phyloP scores from a whole-genome alignment of 208 protist species.

The Zelonia costaricensis region DNA sequence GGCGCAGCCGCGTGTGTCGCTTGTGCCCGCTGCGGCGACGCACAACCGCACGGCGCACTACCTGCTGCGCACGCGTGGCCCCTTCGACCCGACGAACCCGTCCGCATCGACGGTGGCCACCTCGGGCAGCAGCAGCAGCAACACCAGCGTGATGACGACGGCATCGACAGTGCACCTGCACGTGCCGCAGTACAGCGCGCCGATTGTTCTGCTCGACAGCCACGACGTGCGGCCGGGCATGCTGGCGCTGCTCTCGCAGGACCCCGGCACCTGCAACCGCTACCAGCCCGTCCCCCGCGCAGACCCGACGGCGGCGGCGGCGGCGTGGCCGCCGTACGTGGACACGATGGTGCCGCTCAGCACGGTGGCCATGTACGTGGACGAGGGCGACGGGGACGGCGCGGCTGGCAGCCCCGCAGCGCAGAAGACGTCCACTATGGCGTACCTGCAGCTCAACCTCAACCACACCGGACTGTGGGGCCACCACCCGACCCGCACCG shows the following conservation, averaged over 20 bases:
- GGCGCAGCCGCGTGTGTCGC: constrained; percentile 5
- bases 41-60: constrained; percentile 31
- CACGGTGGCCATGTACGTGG: constrained; percentile 25
- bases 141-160: background rate
- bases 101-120: background rate
- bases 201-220: constrained; percentile 57
- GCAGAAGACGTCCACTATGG: constrained; percentile 15
- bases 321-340: constrained; percentile 24
- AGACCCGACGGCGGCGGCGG: constrained; percentile 15
- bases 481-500: constrained; percentile 24
- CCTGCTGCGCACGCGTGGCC: constrained; percentile 8
- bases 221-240: constrained; percentile 51
- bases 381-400: background rate
- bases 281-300: constrained; percentile 25
- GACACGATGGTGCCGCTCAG: constrained; percentile 73
- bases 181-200: constrained; percentile 62
- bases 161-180: constrained; percentile 27
- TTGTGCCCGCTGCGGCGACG: constrained; percentile 25
- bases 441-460: constrained; percentile 60
- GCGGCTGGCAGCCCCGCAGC: background rate
- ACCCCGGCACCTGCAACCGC: constrained; percentile 34
- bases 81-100: constrained; percentile 4
- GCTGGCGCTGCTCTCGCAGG: constrained; percentile 51
- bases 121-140: background rate
- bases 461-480: constrained; percentile 81